Evolutionary conservation across 495 filamentous ascomycete genomes (phyloP).

Genomic region (Penicillium atrosanguineum): DNA sequence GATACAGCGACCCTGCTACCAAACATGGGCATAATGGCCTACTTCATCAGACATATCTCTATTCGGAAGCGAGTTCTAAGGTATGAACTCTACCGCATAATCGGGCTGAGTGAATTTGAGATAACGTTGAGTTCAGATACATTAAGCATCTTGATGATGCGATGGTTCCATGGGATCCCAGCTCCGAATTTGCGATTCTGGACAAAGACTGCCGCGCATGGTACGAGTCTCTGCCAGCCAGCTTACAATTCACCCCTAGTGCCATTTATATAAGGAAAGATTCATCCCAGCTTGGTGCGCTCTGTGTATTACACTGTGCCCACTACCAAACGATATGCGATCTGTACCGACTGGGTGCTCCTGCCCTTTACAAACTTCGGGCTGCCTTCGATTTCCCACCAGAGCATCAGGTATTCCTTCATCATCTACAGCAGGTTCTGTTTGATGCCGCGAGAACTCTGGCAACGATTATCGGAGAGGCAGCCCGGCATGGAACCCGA

Average conservation of each 20-base stretch:
- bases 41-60: conserved; percentile 31
- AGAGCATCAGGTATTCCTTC: conserved; percentile 24
- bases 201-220: conserved; percentile 27
- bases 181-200: conserved; percentile 27
- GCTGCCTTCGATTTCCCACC: conserved; percentile 31
- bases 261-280: conserved; percentile 35
- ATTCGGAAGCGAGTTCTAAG: conserved; percentile 29
- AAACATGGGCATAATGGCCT: conserved; percentile 35
- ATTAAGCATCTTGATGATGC: conserved; percentile 33
- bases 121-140: conserved; percentile 14
- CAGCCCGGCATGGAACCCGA: conserved; percentile 20
- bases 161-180: conserved; percentile 28
- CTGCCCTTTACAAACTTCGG: conserved; percentile 30
- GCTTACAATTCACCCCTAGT: conserved; percentile 24
- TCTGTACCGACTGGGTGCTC: conserved; percentile 31
- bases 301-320: conserved; percentile 29
- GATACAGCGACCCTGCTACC: conserved; percentile 12
- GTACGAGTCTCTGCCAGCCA: conserved; percentile 29
- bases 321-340: conserved; percentile 35
- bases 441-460: conserved; percentile 28
- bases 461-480: conserved; percentile 29
- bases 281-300: conserved; percentile 28
- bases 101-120: background rate
- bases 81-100: background rate
- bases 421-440: conserved; percentile 21